A percentile compares a stretch with the other conserved stretches of the same genome.
Conservation (phyloP, 2,329 filamentous ascomycete species). For the Reticulascus tulasneorum region DNA sequence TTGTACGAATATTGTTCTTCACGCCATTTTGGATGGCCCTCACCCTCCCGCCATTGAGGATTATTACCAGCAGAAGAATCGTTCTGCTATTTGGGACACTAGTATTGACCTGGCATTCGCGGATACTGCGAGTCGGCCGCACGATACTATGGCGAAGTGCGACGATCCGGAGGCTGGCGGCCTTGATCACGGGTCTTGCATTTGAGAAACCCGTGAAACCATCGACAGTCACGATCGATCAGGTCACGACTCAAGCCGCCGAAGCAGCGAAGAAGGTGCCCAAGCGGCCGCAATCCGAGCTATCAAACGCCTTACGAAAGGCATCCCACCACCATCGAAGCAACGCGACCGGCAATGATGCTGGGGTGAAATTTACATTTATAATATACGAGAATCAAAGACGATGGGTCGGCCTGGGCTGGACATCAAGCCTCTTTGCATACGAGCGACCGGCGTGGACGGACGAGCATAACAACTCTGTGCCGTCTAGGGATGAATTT, state of each 20-base stretch:
- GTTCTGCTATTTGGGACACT: constrained; percentile 83
- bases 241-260: constrained; percentile 5
- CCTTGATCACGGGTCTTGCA: constrained; percentile 74
- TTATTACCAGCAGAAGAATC: constrained; percentile 83
- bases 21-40: constrained; percentile 84
- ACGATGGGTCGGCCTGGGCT: constrained; percentile 90
- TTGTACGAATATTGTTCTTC: constrained; percentile 82
- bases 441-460: constrained; percentile 93
- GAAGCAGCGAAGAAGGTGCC: constrained; percentile 18
- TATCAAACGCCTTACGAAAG: constrained; percentile 39
- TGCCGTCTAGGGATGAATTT: constrained; percentile 68
- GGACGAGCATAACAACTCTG: constrained; percentile 85
- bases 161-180: constrained; percentile 64
- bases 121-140: constrained; percentile 77
- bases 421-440: constrained; percentile 86
- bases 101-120: constrained; percentile 86
- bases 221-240: constrained; percentile 13
- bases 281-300: constrained; percentile 39
- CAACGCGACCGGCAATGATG: constrained; percentile 48
- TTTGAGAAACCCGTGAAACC: constrained; percentile 52
- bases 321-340: constrained; percentile 19
- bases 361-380: constrained; percentile 92
- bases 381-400: constrained; percentile 95
- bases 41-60: constrained; percentile 74
- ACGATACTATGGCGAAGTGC: constrained; percentile 88